Evolutionary conservation across 1,284 basidiomycete genomes (phyloP), one percentile per base, ranked within the genome.

Genomic region (Phenoliferia sp.): DNA sequence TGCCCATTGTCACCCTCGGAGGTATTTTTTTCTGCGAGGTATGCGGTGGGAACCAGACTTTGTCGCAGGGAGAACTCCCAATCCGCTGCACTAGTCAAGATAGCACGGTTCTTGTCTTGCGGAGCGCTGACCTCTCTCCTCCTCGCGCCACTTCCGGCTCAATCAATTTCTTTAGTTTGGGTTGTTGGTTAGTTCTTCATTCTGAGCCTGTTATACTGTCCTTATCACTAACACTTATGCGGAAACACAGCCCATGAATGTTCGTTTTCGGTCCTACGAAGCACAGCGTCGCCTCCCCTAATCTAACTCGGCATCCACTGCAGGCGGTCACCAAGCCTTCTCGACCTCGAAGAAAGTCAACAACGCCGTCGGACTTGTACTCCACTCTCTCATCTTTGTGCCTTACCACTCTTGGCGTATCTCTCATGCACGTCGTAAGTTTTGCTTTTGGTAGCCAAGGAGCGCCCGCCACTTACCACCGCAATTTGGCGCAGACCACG

Each of bases 391-490:
- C 65, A 86, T 98, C 61, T 88, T 95, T 61, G 95, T 99, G 19
- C 95, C 95, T 9, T 99, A 94, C 82, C 94, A 98, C 79, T 92
- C 92, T 22, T 99, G 95, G 95, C 86, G 93, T 71, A 94, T 98
- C 79, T 90, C 89, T 70, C 95, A 99, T 79, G 93, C 87, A 35
- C 92, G 93, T 78, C 95, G 39, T 44, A 44, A 44, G 39, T 44
- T n/a, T n/a, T n/a, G n/a, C n/a, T n/a, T n/a, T n/a, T n/a, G n/a
- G n/a, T n/a, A 12, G 39, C 39, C 39, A 22, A 44, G 39, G 39
- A n/a, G n/a, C n/a, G n/a, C n/a, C n/a, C n/a, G n/a, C n/a, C n/a
- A n/a, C n/a, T n/a, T n/a, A n/a, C n/a, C n/a, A n/a, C n/a, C n/a
- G n/a, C n/a, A n/a, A n/a, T n/a, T n/a, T n/a, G n/a, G n/a, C n/a